Evolutionary conservation across 2,329 filamentous ascomycete species (phyloP), one percentile per base, ranked within the genome.

Genomic region (Claviceps purpurea): DNA sequence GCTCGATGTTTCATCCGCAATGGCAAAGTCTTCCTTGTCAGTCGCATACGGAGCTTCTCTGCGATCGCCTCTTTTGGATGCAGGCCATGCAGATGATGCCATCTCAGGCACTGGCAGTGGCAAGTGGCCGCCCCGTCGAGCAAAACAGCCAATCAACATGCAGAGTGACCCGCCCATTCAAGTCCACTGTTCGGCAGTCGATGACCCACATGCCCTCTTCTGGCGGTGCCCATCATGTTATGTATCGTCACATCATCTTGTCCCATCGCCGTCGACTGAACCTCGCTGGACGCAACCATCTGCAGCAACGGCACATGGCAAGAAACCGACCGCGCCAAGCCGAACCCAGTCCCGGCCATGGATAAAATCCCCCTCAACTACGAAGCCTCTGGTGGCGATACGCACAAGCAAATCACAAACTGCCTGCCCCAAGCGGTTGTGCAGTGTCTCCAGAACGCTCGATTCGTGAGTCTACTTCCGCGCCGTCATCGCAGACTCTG

Each of bases 371-470:
- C 84, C 3, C 76, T 89, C 56, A 86, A 82, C 63, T 84, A 87
- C 66, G 84, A 89, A 67, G 78, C 84, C 53, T 90, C 87, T 6
- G 81, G 83, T 50, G 83, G 84, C 57, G 77, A 85, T 52, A 88
- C 81, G 45, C 76, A 89, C 67, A 85, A 83, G 56, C 81, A 84
- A 65, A 68, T 79, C 54, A 84, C 87, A 40, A 75, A 76, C 53
- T 77, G 78, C 8, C 78, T 97, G 2, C 93, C 93, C 0, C 73
- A 77, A 4, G 90, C 96, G 68, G 93, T 97, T 22, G 78, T 93
- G 13, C 84, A 89, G 62, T 96, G 90, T 65, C 81, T 98, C 24
- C 84, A 95, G 65, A 97, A 96, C 72, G 89, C 91, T 49, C 85
- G 91, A 61, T 98, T 96, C 72, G 89, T 95, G 79, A 61, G 78